These are phyloP conservation scores for Colletotrichum orchidophilum DNA, from an alignment of 2,329 filamentous ascomycete genomes.

Conservation along the genomic window DNA sequence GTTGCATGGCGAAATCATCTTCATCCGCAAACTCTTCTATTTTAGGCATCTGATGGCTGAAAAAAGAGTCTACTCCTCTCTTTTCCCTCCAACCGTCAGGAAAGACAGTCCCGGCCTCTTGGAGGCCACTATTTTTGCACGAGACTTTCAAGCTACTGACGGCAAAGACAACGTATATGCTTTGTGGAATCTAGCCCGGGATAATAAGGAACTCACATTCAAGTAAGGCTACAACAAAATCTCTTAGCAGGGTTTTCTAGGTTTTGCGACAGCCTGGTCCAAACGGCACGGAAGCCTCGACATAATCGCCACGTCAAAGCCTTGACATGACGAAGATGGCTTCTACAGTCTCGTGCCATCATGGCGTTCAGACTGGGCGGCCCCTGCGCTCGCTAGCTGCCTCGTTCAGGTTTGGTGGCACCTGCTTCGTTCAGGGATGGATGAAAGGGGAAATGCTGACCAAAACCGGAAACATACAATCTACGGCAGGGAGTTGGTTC, in stretches of 20 bases:
- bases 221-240: not conserved
- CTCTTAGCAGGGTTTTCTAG: not conserved
- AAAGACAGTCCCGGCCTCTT: not conserved
- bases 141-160: conserved; percentile 3
- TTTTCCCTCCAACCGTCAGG: no score
- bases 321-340: not conserved
- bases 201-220: not conserved
- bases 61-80: not conserved
- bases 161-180: not conserved
- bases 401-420: not conserved
- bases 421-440: not conserved
- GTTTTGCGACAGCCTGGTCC: not conserved
- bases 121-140: not conserved
- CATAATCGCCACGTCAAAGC: not conserved
- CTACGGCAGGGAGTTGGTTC: not conserved
- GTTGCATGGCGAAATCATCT: not conserved
- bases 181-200: not conserved
- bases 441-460: not conserved
- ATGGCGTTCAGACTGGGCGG: not conserved
- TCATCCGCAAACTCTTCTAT: not conserved
- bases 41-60: not conserved
- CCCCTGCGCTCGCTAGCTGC: not conserved
- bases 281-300: conserved; percentile 1
- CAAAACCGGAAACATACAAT: not conserved
- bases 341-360: not conserved